Conservation (phyloP, 1,284 basidiomycete species). For the Tetrapyrgos nigripes region DNA sequence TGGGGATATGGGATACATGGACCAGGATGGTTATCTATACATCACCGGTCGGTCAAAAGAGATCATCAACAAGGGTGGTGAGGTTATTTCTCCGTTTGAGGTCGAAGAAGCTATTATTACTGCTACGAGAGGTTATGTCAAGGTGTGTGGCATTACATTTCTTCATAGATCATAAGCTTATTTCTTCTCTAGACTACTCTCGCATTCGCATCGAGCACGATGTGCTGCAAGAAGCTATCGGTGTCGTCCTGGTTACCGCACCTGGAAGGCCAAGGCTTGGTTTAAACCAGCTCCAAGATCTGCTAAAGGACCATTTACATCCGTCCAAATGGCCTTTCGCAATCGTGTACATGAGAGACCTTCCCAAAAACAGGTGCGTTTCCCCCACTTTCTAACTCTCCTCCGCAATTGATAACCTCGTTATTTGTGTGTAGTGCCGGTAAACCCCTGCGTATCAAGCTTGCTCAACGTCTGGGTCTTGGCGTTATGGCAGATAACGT, state of each 20-base stretch:
- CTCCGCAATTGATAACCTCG: conserved; percentile 31
- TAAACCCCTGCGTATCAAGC: conserved; percentile 50
- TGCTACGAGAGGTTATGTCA: conserved; percentile 46
- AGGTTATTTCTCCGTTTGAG: conserved; percentile 74
- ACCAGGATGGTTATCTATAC: conserved; percentile 63
- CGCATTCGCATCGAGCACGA: conserved; percentile 23
- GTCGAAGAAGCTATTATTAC: conserved; percentile 53
- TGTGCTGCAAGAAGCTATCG: conserved; percentile 24
- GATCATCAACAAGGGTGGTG: conserved; percentile 69
- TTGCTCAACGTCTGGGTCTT: conserved; percentile 46
- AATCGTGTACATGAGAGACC: conserved; percentile 24
- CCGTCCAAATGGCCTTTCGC: conserved; percentile 38
- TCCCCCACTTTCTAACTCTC: conserved; percentile 17
- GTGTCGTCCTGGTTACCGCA: conserved; percentile 20
- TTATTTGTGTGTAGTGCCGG: conserved; percentile 48
- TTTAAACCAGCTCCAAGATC: conserved; percentile 43
- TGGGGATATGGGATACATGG: conserved; percentile 69
- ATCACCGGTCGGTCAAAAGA: conserved; percentile 67
- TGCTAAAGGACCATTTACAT: conserved; percentile 49
- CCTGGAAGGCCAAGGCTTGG: conserved; percentile 17
- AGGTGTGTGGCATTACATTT: conserved; percentile 30
- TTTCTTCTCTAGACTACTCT: conserved; percentile 13
- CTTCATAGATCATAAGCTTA: not conserved
- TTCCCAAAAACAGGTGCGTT: conserved; percentile 21
- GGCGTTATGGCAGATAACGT: conserved; percentile 41